Percentiles rank a stretch among this genome's conserved stretches.
phyloP scores from a whole-genome alignment of 805 yeast genomes.

The Saccharomyces eubayanus region DNA sequence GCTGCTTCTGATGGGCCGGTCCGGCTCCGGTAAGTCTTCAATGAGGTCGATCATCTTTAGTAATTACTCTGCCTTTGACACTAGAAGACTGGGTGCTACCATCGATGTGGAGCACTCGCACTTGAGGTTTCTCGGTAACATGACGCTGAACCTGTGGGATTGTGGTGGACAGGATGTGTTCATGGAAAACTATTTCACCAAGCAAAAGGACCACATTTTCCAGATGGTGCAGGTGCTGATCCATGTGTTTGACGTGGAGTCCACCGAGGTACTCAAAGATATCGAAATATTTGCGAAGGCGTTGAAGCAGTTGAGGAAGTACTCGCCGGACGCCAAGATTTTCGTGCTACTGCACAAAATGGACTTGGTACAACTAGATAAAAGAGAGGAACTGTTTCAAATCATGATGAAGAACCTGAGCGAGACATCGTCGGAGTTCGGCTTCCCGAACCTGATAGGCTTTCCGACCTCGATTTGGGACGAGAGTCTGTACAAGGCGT shows the following conservation, averaged over 20 bases:
- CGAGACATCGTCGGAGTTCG: constrained; percentile 61
- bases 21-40: constrained; percentile 95
- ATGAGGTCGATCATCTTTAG: constrained; percentile 95
- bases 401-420: constrained; percentile 79
- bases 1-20: constrained; percentile 73
- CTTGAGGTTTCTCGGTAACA: constrained; percentile 81
- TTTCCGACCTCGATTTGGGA: constrained; percentile 98
- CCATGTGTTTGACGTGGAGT: constrained; percentile 93
- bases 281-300: constrained; percentile 85
- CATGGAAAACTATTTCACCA: constrained; percentile 86
- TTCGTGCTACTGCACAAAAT: constrained; percentile 90
- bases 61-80: constrained; percentile 93
- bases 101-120: constrained; percentile 98
- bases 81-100: constrained; percentile 91
- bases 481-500: constrained; percentile 89
- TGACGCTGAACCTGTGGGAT: constrained; percentile 95
- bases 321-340: constrained; percentile 83
- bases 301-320: constrained; percentile 68
- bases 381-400: constrained; percentile 72
- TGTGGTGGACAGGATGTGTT: constrained; percentile 97
- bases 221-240: constrained; percentile 92
- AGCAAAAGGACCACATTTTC: constrained; percentile 85
- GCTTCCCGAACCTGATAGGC: constrained; percentile 60
- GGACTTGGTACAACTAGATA: constrained; percentile 86
- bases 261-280: constrained; percentile 85